These are phyloP conservation scores for Fistulinella prunicolor DNA, from an alignment of 768 basidiomycete species.

Conservation along the genomic window DNA sequence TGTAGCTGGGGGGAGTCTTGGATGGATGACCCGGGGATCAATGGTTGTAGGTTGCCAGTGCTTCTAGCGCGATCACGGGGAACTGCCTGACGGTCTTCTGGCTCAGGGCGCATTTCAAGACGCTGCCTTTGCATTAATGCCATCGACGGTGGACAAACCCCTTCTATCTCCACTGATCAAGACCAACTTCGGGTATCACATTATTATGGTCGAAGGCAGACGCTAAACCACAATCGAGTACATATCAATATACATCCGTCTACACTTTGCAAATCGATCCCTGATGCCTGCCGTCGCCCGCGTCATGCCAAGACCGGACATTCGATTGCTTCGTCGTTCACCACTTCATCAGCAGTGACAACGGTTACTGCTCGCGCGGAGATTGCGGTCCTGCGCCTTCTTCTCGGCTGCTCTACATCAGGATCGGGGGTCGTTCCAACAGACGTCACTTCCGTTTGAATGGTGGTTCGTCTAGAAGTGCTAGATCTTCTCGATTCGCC, in stretches of 20 bases:
- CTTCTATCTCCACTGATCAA: slow-evolving; percentile 70
- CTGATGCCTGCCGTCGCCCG: neutral
- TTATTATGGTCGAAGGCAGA: slow-evolving; percentile 89
- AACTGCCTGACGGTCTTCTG: slow-evolving; percentile 1
- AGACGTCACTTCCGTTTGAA: slow-evolving; percentile 49
- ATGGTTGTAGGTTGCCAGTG: slow-evolving; percentile 58
- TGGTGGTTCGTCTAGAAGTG: slow-evolving; percentile 37
- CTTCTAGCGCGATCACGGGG: neutral
- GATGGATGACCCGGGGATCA: slow-evolving; percentile 84
- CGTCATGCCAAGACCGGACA: slow-evolving; percentile 21
- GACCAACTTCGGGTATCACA: slow-evolving; percentile 82
- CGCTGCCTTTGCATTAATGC: slow-evolving; percentile 77
- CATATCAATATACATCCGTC: slow-evolving; percentile 20
- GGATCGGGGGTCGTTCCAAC: slow-evolving; percentile 58
- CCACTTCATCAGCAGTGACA: slow-evolving; percentile 32
- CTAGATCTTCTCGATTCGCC: slow-evolving; percentile 35
- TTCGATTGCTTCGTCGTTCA: slow-evolving; percentile 33
- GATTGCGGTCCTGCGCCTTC: slow-evolving; percentile 37
- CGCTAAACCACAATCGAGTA: slow-evolving; percentile 37
- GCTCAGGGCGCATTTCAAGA: slow-evolving; percentile 74
- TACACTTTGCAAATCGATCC: slow-evolving; percentile 3
- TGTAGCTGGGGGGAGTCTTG: slow-evolving; percentile 78
- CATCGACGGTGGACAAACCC: slow-evolving; percentile 81
- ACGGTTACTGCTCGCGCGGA: slow-evolving; percentile 27
- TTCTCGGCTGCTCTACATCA: slow-evolving; percentile 55